Conservation (phyloP, 371 early-diverging fungal genomes). For the Mortierella sp. region DNA sequence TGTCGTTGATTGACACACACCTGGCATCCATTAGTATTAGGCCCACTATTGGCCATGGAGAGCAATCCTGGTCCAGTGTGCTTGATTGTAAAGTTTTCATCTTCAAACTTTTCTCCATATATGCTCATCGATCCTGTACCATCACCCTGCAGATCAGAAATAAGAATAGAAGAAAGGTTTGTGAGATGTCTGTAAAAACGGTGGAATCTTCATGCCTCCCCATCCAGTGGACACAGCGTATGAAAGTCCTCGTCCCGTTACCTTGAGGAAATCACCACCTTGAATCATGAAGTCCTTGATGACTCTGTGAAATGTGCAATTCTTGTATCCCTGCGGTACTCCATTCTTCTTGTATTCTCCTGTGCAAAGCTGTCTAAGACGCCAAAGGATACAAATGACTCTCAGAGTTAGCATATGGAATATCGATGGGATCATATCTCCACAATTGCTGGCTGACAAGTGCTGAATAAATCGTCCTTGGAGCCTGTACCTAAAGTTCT, state of each 20-base stretch:
- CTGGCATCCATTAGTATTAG: slow-evolving; percentile 95
- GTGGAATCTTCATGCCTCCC: background rate
- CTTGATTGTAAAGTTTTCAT: slow-evolving; percentile 97
- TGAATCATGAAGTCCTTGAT: slow-evolving; percentile 99
- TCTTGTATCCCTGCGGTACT: slow-evolving; percentile 90
- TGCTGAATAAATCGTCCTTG: background rate
- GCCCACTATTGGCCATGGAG: slow-evolving; percentile 99
- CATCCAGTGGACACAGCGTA: background rate
- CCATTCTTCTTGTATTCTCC: slow-evolving; percentile 92
- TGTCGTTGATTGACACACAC: slow-evolving; percentile 34
- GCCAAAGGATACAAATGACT: slow-evolving; percentile 1
- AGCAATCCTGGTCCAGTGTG: slow-evolving; percentile 93
- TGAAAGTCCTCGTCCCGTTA: slow-evolving; percentile 9
- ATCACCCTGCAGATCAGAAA: slow-evolving; percentile 76
- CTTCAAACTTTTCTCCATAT: slow-evolving; percentile 95
- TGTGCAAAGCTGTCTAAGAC: slow-evolving; percentile 85
- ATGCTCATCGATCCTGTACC: slow-evolving; percentile 98
- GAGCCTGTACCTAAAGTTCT: slow-evolving; percentile 91
- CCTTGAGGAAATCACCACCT: slow-evolving; percentile 97
- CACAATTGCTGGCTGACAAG: background rate
- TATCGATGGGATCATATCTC: background rate
- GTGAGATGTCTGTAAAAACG: background rate
- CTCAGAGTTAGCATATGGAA: background rate
- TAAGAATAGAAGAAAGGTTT: background rate
- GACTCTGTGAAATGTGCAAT: slow-evolving; percentile 91